Percentiles rank a stretch among this genome's conserved stretches.
Conservation (phyloP, 805 yeast genomes). For the Nakazawaea laoshanensis region DNA sequence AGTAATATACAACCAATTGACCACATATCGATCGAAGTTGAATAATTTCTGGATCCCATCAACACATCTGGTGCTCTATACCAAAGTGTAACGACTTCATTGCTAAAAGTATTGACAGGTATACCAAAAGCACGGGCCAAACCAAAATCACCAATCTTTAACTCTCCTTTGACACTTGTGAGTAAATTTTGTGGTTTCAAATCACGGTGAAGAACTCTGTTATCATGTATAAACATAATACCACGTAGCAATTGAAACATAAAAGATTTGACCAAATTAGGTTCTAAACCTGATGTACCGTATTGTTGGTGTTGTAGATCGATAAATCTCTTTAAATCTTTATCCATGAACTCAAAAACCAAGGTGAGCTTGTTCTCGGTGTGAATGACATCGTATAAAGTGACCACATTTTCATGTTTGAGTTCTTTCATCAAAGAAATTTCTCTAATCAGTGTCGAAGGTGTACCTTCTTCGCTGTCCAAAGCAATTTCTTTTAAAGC, state of each 20-base stretch:
- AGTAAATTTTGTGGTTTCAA: constrained; percentile 92
- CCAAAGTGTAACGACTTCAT: constrained; percentile 97
- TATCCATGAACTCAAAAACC: constrained; percentile 90
- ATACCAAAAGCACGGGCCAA: constrained; percentile 96
- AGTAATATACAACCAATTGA: constrained; percentile 97
- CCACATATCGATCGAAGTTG: constrained; percentile 98
- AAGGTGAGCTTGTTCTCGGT: constrained; percentile 91
- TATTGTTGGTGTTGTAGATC: constrained; percentile 56
- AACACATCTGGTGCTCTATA: constrained; percentile 96
- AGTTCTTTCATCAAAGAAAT: constrained; percentile 92
- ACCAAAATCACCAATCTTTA: constrained; percentile 95
- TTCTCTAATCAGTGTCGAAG: constrained; percentile 95
- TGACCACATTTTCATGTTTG: constrained; percentile 86
- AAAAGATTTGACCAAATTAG: constrained; percentile 73
- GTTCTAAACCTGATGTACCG: constrained; percentile 60
- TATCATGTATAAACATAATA: constrained; percentile 79
- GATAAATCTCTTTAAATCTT: constrained; percentile 92
- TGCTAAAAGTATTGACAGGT: constrained; percentile 94
- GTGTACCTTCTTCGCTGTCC: constrained; percentile 97
- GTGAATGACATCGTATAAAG: constrained; percentile 91
- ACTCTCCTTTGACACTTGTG: constrained; percentile 82
- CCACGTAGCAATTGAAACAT: constrained; percentile 93
- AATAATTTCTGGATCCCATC: constrained; percentile 89
- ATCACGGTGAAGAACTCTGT: constrained; percentile 76
- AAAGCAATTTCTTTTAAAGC: constrained; percentile 92